Evolutionary conservation across 2,329 filamentous ascomycete genomes (phyloP).

Genomic region (Sporothrix sp.): DNA sequence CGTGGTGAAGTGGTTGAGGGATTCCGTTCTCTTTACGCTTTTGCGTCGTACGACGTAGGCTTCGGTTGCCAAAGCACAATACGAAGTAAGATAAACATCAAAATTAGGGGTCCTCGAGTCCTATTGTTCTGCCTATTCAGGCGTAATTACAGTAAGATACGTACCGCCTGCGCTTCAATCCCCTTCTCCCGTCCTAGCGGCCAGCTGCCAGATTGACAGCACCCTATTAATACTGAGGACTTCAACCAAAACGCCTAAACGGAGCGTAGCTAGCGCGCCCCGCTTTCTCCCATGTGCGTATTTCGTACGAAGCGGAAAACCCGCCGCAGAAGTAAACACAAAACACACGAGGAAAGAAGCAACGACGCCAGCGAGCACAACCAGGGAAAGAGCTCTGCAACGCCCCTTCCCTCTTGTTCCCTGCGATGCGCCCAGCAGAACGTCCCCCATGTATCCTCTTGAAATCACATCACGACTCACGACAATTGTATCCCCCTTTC

Average conservation of each 20-base stretch:
- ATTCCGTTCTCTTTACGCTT: too few relatives aligned
- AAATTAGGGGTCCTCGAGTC: neutral
- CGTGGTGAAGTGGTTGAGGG: too few relatives aligned
- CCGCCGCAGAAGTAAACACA: conserved; percentile 11
- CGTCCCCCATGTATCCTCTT: neutral
- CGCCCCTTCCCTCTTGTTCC: neutral
- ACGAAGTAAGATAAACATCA: neutral
- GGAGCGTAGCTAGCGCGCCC: conserved; percentile 1
- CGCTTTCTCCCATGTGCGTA: conserved; percentile 6
- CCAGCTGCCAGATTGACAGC: neutral
- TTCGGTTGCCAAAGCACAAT: too few relatives aligned
- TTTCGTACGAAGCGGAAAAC: neutral
- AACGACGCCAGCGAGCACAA: neutral
- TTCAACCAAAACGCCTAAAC: neutral
- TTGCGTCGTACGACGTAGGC: too few relatives aligned
- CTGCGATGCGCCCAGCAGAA: neutral
- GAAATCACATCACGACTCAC: neutral
- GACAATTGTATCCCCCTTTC: neutral
- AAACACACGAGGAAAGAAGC: conserved; percentile 3
- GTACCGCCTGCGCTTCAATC: too few relatives aligned
- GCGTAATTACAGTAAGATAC: too few relatives aligned
- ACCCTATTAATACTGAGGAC: too few relatives aligned
- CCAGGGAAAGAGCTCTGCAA: neutral
- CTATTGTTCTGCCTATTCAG: neutral
- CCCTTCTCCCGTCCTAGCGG: neutral